phyloP scores from a whole-genome alignment of 1,284 basidiomycete species.

The Trametes polyzona region DNA sequence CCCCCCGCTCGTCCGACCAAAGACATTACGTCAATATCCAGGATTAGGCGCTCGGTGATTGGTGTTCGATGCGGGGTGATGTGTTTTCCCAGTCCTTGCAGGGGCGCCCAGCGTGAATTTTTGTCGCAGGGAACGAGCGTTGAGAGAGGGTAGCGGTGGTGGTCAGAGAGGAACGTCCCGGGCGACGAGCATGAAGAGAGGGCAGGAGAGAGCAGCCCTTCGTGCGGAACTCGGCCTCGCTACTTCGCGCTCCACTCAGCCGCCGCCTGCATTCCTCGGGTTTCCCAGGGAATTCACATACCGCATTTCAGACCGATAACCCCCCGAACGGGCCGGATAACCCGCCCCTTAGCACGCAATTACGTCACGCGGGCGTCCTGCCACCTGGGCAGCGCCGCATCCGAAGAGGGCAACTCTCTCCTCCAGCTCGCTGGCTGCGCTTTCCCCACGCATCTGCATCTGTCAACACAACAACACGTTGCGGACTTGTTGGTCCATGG shows the following conservation, averaged over 20 bases:
- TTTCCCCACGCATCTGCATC: neutral
- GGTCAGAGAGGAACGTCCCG: neutral
- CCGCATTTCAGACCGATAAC: slow-evolving; percentile 1
- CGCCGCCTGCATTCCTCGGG: slow-evolving; percentile 13
- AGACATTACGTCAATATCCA: slow-evolving; percentile 21
- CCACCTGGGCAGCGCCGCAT: slow-evolving; percentile 4
- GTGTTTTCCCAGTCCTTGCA: neutral
- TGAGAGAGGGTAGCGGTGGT: neutral
- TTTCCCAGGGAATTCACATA: neutral
- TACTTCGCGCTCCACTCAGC: slow-evolving; percentile 1
- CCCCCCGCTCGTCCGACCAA: slow-evolving; percentile 2
- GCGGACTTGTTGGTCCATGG: slow-evolving; percentile 7
- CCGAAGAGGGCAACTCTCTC: slow-evolving; percentile 4
- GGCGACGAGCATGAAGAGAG: slow-evolving; percentile 1
- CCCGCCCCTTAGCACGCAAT: neutral
- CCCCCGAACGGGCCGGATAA: neutral
- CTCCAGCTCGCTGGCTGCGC: neutral
- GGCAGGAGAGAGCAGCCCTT: neutral
- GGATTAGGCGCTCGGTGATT: slow-evolving; percentile 1
- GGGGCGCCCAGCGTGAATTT: neutral
- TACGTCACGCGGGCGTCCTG: neutral
- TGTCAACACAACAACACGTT: neutral
- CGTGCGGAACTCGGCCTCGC: neutral
- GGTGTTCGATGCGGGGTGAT: neutral
- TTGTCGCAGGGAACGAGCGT: neutral